phyloP scores from a whole-genome alignment of 1,139 yeast genomes.

The Hanseniaspora uvarum region DNA sequence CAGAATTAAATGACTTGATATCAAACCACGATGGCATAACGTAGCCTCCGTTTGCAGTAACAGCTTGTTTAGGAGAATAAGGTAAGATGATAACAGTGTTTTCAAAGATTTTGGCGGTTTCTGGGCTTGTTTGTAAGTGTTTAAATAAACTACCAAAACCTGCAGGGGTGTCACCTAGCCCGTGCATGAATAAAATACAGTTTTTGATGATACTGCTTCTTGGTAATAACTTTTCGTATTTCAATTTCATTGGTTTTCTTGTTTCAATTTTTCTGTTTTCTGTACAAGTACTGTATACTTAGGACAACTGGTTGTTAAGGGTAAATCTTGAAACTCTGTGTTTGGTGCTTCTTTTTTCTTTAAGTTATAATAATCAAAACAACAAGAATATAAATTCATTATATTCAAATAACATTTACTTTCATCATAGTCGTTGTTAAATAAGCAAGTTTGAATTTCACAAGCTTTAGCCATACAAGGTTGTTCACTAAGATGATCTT shows the following conservation, averaged over 20 bases:
- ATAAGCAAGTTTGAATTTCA: constrained; percentile 54
- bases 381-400: constrained; percentile 52
- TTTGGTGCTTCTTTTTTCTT: constrained; percentile 23
- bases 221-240: constrained; percentile 13
- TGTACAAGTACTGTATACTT: constrained; percentile 44
- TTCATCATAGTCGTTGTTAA: constrained; percentile 47
- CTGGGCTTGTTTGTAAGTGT: constrained; percentile 30
- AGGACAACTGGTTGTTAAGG: constrained; percentile 61
- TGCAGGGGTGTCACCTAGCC: constrained; percentile 79
- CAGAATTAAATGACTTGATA: constrained; percentile 46
- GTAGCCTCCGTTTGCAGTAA: constrained; percentile 58
- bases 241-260: constrained; percentile 21
- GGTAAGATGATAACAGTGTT: constrained; percentile 76
- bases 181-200: constrained; percentile 48
- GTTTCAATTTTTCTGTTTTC: constrained; percentile 45
- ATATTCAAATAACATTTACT: constrained; percentile 50
- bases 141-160: constrained; percentile 82
- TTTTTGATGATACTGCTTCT: constrained; percentile 5
- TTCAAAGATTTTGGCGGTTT: constrained; percentile 34
- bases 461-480: constrained; percentile 63
- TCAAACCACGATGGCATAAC: constrained; percentile 86
- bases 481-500: constrained; percentile 27
- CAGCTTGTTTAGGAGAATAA: constrained; percentile 66
- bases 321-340: constrained; percentile 35
- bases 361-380: constrained; percentile 44